Conservation (phyloP, 768 basidiomycete species). For the Gyrodon lividus region DNA sequence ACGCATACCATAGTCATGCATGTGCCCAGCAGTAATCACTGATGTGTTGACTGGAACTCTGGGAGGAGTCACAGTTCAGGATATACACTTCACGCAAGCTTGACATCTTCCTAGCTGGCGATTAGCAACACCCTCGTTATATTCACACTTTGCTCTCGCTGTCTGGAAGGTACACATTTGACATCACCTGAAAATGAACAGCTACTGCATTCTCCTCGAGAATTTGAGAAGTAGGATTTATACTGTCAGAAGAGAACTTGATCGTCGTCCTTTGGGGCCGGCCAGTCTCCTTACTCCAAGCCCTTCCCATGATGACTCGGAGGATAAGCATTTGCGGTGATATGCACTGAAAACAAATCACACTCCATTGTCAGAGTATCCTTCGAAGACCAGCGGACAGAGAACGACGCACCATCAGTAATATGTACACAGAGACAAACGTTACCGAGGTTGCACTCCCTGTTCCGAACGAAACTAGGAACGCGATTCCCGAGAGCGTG, state of each 20-base stretch:
- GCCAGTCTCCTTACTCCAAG: conserved; percentile 15
- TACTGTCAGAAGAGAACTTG: conserved; percentile 6
- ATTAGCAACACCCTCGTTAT: neutral
- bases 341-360: conserved; percentile 1
- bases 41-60: too few relatives aligned
- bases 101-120: too few relatives aligned
- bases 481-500: neutral
- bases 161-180: neutral
- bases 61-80: too few relatives aligned
- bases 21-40: too few relatives aligned
- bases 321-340: conserved; percentile 8
- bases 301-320: conserved; percentile 5
- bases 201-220: neutral
- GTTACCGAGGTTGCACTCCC: neutral
- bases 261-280: conserved; percentile 5
- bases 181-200: neutral
- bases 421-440: neutral
- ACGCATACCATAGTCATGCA: too few relatives aligned
- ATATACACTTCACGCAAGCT: too few relatives aligned
- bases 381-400: neutral
- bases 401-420: conserved; percentile 8
- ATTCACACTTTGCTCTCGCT: neutral
- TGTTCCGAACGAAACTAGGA: neutral
- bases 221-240: neutral
- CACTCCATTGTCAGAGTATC: neutral